phyloP scores from a whole-genome alignment of 495 filamentous ascomycete genomes.

The Xeromyces bisporus region DNA sequence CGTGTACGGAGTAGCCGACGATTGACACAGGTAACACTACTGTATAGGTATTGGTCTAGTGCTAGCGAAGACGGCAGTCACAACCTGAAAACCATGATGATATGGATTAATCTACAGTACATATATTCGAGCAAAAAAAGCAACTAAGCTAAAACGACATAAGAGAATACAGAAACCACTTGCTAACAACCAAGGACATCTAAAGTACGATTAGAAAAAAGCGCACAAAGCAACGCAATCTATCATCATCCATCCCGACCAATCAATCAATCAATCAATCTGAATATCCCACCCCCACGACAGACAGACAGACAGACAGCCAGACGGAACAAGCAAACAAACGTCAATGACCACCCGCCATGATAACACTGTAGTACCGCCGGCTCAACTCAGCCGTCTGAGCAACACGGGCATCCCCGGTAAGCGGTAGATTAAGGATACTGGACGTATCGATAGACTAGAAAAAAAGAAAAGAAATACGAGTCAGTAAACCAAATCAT shows the following conservation, averaged over 20 bases:
- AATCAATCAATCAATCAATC: background rate
- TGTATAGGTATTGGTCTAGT: no score
- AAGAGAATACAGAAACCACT: background rate
- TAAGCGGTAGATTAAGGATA: slow-evolving; percentile 50
- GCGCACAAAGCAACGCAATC: background rate
- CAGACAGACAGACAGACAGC: slow-evolving; percentile 1
- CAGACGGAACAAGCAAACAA: slow-evolving; percentile 3
- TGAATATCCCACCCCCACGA: no score
- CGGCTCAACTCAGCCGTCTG: slow-evolving; percentile 53
- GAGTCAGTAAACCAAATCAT: slow-evolving; percentile 5
- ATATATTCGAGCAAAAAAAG: no score
- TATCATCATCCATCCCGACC: background rate
- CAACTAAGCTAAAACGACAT: no score
- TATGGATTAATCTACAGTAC: no score
- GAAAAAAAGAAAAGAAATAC: slow-evolving; percentile 4
- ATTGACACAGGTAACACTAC: no score
- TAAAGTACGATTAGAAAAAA: no score
- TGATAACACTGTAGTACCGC: slow-evolving; percentile 42
- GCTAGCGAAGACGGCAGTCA: no score
- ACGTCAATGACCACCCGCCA: slow-evolving; percentile 27
- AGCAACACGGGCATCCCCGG: slow-evolving; percentile 49
- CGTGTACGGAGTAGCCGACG: no score
- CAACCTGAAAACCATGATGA: no score
- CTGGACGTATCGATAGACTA: slow-evolving; percentile 27
- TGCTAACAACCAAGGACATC: no score